phyloP scores from a whole-genome alignment of 768 basidiomycete species.

The Albatrellus ellisii region DNA sequence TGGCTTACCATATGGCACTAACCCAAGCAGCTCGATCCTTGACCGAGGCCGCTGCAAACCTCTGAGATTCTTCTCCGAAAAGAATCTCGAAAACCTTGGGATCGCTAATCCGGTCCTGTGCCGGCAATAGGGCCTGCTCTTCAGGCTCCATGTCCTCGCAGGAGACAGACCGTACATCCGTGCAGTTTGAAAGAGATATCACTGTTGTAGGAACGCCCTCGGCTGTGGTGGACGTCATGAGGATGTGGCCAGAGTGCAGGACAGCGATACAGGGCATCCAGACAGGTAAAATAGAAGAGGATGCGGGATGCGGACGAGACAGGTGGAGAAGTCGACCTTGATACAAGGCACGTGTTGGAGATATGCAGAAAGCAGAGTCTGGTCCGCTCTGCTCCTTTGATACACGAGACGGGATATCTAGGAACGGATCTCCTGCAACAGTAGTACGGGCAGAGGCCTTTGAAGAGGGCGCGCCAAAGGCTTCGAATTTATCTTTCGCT shows the following conservation, averaged over 20 bases:
- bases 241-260: slow-evolving; percentile 27
- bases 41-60: slow-evolving; percentile 47
- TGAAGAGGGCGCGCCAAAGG: slow-evolving; percentile 4
- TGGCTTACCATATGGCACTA: slow-evolving; percentile 54
- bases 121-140: slow-evolving; percentile 32
- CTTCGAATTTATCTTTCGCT: slow-evolving; percentile 15
- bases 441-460: not conserved
- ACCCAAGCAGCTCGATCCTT: slow-evolving; percentile 63
- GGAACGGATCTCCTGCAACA: not conserved
- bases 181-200: slow-evolving; percentile 33
- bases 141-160: slow-evolving; percentile 27
- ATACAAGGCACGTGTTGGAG: slow-evolving; percentile 9
- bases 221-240: slow-evolving; percentile 34
- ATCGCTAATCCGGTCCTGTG: slow-evolving; percentile 24
- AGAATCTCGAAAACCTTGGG: slow-evolving; percentile 51
- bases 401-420: not conserved
- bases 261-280: slow-evolving; percentile 37
- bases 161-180: slow-evolving; percentile 50
- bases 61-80: slow-evolving; percentile 39
- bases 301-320: slow-evolving; percentile 18
- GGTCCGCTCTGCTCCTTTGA: not conserved
- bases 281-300: slow-evolving; percentile 22
- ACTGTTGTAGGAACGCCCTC: slow-evolving; percentile 29
- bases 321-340: slow-evolving; percentile 38
- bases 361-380: slow-evolving; percentile 12